A percentile compares a stretch with the other conserved stretches of the same genome.
Conservation (phyloP, 257 asterid species). For the Rhazya stricta region DNA sequence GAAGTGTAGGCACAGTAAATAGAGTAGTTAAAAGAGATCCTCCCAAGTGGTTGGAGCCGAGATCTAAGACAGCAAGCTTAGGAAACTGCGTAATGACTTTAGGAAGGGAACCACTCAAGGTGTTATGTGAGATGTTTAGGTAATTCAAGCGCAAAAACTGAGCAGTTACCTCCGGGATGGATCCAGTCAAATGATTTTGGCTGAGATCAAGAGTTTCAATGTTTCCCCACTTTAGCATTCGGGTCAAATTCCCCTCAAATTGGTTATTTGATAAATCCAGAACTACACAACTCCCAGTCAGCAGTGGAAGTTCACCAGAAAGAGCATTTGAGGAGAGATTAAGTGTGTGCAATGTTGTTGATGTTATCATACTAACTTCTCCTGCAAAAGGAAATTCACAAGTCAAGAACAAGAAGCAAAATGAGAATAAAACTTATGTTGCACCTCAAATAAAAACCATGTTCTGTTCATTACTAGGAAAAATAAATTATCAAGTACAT, state of each 20-base stretch:
- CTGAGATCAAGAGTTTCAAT: conserved; percentile 82
- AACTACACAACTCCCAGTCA: conserved; percentile 71
- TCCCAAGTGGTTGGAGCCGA: conserved; percentile 69
- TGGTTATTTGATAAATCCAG: conserved; percentile 71
- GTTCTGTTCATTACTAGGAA: neutral
- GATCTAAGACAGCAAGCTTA: conserved; percentile 64
- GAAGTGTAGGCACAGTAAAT: conserved; percentile 55
- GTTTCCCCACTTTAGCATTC: conserved; percentile 79
- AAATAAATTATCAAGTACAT: neutral
- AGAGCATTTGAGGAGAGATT: conserved; percentile 78
- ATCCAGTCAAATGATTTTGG: conserved; percentile 61
- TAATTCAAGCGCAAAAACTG: conserved; percentile 72
- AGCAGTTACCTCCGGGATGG: conserved; percentile 68
- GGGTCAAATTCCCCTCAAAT: conserved; percentile 62
- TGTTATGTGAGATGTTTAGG: conserved; percentile 72
- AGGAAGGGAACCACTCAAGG: conserved; percentile 61
- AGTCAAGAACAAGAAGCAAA: conserved; percentile 2
- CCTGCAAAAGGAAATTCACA: conserved; percentile 41
- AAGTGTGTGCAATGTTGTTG: conserved; percentile 62
- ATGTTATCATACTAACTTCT: conserved; percentile 64
- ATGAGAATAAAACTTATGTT: neutral
- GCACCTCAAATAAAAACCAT: neutral
- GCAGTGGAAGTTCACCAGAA: conserved; percentile 77
- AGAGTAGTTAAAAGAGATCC: conserved; percentile 64
- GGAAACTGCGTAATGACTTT: conserved; percentile 56